A percentile compares a stretch with the other conserved stretches of the same genome.
Conservation (phyloP, 2,329 filamentous ascomycete species). For the Arachnomyces sp. region DNA sequence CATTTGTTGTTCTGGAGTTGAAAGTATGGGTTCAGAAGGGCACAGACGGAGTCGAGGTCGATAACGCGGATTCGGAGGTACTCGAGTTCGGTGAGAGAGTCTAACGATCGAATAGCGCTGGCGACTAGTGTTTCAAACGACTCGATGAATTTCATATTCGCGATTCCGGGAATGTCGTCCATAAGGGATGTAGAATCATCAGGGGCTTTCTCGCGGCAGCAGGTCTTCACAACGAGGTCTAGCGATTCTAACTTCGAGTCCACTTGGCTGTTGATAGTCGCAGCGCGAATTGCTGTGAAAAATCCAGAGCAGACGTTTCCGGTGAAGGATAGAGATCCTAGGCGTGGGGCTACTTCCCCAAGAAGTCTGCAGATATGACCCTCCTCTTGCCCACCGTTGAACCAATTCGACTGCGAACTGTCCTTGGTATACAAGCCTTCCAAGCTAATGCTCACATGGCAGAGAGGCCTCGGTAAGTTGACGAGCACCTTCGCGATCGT, state of each 20-base stretch:
- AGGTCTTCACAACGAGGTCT: constrained; percentile 66
- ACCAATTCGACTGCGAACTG: constrained; percentile 47
- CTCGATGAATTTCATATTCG: constrained; percentile 62
- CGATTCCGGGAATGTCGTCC: constrained; percentile 62
- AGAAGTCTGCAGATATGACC: constrained; percentile 59
- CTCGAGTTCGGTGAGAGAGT: constrained; percentile 50
- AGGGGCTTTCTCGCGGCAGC: constrained; percentile 45
- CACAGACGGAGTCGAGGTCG: constrained; percentile 63
- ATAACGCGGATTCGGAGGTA: constrained; percentile 66
- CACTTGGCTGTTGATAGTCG: constrained; percentile 41
- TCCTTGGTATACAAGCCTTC: constrained; percentile 59
- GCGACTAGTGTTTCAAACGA: constrained; percentile 63
- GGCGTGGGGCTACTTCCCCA: constrained; percentile 50
- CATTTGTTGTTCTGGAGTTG: constrained; percentile 52
- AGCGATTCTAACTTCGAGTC: constrained; percentile 50
- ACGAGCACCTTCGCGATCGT: constrained; percentile 58
- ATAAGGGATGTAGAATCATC: constrained; percentile 36
- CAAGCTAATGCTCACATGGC: constrained; percentile 58
- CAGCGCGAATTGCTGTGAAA: constrained; percentile 51
- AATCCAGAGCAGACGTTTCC: constrained; percentile 63
- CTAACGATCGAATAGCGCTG: constrained; percentile 53
- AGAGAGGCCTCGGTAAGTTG: constrained; percentile 49
- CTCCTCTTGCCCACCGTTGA: constrained; percentile 37
- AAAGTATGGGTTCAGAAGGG: constrained; percentile 66
- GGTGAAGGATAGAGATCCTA: constrained; percentile 64